These are phyloP conservation scores for Thalassiosira allenii DNA, from an alignment of 352 stramenopile species.

Conservation along the genomic window DNA sequence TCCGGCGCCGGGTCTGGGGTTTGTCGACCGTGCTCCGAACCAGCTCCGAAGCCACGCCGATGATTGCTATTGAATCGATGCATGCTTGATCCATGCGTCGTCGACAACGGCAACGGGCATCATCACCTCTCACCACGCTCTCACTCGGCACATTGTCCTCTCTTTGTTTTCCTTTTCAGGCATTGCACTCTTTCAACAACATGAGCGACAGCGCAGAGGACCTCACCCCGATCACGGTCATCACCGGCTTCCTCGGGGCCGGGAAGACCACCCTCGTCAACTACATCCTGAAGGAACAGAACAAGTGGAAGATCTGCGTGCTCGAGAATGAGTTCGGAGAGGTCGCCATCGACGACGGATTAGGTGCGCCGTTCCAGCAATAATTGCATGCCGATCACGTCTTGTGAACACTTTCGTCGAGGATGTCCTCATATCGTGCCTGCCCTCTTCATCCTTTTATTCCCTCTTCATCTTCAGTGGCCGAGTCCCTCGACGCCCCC, in stretches of 20 bases:
- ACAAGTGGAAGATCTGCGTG: constrained; percentile 90
- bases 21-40: too few species aligned
- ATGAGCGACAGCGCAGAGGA: constrained; percentile 58
- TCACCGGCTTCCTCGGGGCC: constrained; percentile 95
- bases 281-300: constrained; percentile 95
- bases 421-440: neutral
- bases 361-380: constrained; percentile 71
- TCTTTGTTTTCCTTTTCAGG: neutral
- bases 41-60: too few species aligned
- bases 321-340: constrained; percentile 99
- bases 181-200: constrained; percentile 7
- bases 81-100: too few species aligned
- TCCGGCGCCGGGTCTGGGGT: too few species aligned
- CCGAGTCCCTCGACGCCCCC: constrained; percentile 87
- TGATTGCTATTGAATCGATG: too few species aligned
- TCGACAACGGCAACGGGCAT: too few species aligned
- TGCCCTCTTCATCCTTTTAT: too few species aligned
- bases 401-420: neutral
- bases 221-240: constrained; percentile 89
- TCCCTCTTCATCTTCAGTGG: too few species aligned
- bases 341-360: constrained; percentile 92
- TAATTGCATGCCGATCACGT: neutral
- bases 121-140: too few species aligned
- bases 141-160: too few species aligned
- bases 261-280: constrained; percentile 96